Percentiles rank a stretch among this genome's conserved stretches.
Conservation (phyloP, 139 green algal genomes). For the Chara braunii region DNA sequence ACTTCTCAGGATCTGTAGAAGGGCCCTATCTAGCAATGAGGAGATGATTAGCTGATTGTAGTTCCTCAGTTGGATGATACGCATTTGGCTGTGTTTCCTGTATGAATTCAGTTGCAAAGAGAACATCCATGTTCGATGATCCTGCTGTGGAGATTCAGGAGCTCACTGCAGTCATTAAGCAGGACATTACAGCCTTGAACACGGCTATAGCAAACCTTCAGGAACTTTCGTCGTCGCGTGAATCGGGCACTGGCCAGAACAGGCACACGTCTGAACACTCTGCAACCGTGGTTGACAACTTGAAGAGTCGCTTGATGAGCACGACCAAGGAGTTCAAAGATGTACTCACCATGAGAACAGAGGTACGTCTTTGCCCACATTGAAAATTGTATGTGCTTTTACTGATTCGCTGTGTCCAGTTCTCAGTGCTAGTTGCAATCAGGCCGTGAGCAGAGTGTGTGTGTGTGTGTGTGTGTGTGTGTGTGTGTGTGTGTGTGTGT, state of each 20-base stretch:
- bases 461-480: not conserved
- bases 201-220: constrained; percentile 68
- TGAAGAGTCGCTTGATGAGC: constrained; percentile 70
- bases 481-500: too few relatives aligned
- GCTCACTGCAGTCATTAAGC: constrained; percentile 82
- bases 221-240: constrained; percentile 41
- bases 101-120: constrained; percentile 78
- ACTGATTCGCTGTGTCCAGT: too few relatives aligned
- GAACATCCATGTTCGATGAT: constrained; percentile 95
- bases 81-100: too few relatives aligned
- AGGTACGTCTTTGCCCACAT: constrained; percentile 53
- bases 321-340: constrained; percentile 87
- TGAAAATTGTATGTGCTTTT: too few relatives aligned
- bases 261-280: constrained; percentile 79
- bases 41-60: too few relatives aligned
- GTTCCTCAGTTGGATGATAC: too few relatives aligned
- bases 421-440: too few relatives aligned
- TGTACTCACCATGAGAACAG: constrained; percentile 80
- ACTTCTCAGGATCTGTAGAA: too few relatives aligned
- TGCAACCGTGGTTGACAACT: constrained; percentile 74
- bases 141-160: constrained; percentile 85
- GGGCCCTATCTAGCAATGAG: too few relatives aligned
- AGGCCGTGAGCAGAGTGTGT: too few relatives aligned
- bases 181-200: constrained; percentile 72
- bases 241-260: constrained; percentile 2